Base-by-base conservation (phyloP, 2,329 filamentous ascomycete genomes). In the Alternaria solani region DNA sequence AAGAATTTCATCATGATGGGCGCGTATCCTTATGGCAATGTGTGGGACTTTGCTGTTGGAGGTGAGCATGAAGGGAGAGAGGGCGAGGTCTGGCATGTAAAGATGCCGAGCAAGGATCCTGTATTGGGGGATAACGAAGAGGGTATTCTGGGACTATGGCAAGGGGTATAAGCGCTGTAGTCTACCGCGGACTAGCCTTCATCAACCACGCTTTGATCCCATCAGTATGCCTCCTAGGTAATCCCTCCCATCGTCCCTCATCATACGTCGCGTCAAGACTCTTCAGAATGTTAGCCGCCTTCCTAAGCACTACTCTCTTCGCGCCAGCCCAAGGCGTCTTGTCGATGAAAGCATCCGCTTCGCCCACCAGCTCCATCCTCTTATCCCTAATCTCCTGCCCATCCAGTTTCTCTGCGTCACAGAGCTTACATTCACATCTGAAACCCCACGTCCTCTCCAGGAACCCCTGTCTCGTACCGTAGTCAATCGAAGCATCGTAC, bases 1-100 rank as follows among this genome's bases (percentile, higher is more conserved):
- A 83, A 83, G 0, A 62, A 68, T 51, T 87, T 85, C 63, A 84
- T 81, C 52, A 87, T 87, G 85, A 82, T 88, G 72, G 86, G 86
- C 0, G 85, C 84, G 5, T 88, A 88, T 76, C 84, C 84, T 2
- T 66, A 68, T 36, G 79, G 81, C 3, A 76, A 75, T 0, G 71
- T 75, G 11, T 87, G 85, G 85, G 84, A 87, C 68, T 86, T 84
- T 68, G 75, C 74, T 5, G 72, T 79, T 2, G 83, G 82, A 8
- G 82, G 82, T 1, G 81, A 82, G 61, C 73, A 83, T 67, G 69
- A 67, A 20, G 80, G 76, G 12, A 66, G 73, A 16, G 83, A 80
- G 65, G 75, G 80, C 49, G 66, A 76, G 58, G 78, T 82, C 0
- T 86, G 85, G 84, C 59, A 61, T 20, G 80, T 85, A 26, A 59